Base-by-base conservation (phyloP, 345 rosid species). In the Diplotaxis tenuifolia region DNA sequence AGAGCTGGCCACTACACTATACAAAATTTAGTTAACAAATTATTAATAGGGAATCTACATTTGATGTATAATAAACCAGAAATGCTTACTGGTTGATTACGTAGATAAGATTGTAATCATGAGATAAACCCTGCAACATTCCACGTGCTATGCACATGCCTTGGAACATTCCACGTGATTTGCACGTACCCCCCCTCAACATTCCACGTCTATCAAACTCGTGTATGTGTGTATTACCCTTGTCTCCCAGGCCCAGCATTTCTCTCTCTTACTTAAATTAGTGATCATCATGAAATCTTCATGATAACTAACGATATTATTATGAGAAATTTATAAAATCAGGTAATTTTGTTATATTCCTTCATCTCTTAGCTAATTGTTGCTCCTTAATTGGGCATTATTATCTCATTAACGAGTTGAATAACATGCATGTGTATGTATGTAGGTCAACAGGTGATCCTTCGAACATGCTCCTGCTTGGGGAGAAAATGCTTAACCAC, bases 401-500 rank as follows among this genome's bases (percentile, higher is more conserved):
- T n/a, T n/a, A n/a, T n/a, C n/a, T n/a, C n/a, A n/a, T n/a, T n/a
- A n/a, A n/a, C n/a, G n/a, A n/a, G n/a, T n/a, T n/a, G n/a, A n/a
- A n/a, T n/a, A n/a, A n/a, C n/a, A n/a, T n/a, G 50, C 50, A 42
- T 42, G 18, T n/a, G n/a, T 42, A n/a, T n/a, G n/a, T 42, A n/a
- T 42, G 18, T 22, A 66, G 22, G 78, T 66, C 66, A 74, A 65
- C 71, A n/a, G 10, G 38, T 42, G 67, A 66, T 11, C 32, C 2
- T 31, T 45, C 10, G 22, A 40, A 62, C 74, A 75, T 69, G 70
- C 74, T 68, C 34, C 4, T 62, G 31, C 32, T 34, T 59, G 60
- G 45, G 75, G 40, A 54, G 11, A 75, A 69, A 40, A 55, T 68
- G 79, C 59, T 62, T 45, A 62, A 69, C 65, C 74, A 55, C 74